A percentile compares a stretch with the other conserved stretches of the same genome.
Conservation (phyloP, 768 basidiomycete species). For the Leccinum truebloodii region DNA sequence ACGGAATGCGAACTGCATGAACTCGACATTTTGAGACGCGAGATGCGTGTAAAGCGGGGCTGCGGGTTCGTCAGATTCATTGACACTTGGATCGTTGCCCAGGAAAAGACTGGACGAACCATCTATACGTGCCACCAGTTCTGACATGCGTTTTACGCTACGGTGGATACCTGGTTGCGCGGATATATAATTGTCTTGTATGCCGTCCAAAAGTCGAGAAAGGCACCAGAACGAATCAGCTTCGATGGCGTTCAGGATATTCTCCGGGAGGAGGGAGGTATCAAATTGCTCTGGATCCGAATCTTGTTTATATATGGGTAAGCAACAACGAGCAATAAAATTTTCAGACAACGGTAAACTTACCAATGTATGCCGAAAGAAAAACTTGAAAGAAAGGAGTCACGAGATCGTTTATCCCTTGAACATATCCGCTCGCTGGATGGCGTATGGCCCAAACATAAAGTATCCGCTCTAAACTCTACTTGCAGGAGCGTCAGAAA, state of each 20-base stretch:
- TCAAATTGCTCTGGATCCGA: conserved; percentile 91
- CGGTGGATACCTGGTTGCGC: conserved; percentile 96
- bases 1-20: conserved; percentile 99
- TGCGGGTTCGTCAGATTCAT: conserved; percentile 30
- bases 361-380: conserved; percentile 91
- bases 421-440: conserved; percentile 97
- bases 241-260: conserved; percentile 82
- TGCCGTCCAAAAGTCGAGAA: conserved; percentile 91
- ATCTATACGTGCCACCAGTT: conserved; percentile 89
- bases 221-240: conserved; percentile 99
- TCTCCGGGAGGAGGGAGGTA: conserved; percentile 67
- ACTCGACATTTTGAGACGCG: conserved; percentile 90
- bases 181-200: conserved; percentile 97
- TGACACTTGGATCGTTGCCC: not conserved
- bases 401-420: conserved; percentile 98
- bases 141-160: conserved; percentile 91
- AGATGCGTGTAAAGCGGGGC: conserved; percentile 88
- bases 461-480: conserved; percentile 92
- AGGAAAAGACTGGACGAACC: conserved; percentile 45
- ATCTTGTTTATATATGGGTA: conserved; percentile 48
- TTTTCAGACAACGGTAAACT: conserved; percentile 20
- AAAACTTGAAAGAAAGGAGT: conserved; percentile 99
- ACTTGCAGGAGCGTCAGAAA: conserved; percentile 27
- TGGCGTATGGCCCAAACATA: conserved; percentile 99
- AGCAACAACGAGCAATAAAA: conserved; percentile 3